phyloP scores from a whole-genome alignment of 352 stramenopile genomes.

The Phytophthora palmivora region DNA sequence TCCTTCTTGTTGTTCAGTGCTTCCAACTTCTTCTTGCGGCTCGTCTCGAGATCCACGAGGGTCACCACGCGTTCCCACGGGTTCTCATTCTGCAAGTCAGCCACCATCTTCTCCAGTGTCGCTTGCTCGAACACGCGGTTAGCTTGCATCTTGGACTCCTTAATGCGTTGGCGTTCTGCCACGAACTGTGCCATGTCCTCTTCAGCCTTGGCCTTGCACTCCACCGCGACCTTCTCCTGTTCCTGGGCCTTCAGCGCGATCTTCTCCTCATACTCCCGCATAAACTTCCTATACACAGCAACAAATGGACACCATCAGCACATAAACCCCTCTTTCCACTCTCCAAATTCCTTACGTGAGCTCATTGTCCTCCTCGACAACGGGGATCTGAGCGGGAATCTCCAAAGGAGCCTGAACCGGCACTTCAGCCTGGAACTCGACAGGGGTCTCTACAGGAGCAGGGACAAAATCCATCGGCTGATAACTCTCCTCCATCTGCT shows the following conservation, averaged over 20 bases:
- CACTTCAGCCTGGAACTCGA: slow-evolving; percentile 22
- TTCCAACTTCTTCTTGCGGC: slow-evolving; percentile 76
- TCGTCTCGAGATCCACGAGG: slow-evolving; percentile 91
- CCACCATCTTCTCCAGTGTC: slow-evolving; percentile 95
- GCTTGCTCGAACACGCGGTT: slow-evolving; percentile 95
- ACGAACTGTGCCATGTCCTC: slow-evolving; percentile 84
- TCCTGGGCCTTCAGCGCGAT: slow-evolving; percentile 71
- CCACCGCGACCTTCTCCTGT: slow-evolving; percentile 76
- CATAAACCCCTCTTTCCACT: background rate
- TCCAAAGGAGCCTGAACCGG: slow-evolving; percentile 27
- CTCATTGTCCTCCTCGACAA: slow-evolving; percentile 75
- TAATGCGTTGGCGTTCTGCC: slow-evolving; percentile 82
- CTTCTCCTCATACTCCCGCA: slow-evolving; percentile 73
- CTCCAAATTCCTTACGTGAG: slow-evolving; percentile 51
- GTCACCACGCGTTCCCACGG: slow-evolving; percentile 94
- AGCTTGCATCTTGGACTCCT: slow-evolving; percentile 91
- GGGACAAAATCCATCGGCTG: slow-evolving; percentile 33
- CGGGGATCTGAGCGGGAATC: slow-evolving; percentile 45
- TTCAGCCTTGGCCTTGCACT: slow-evolving; percentile 76
- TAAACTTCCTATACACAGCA: slow-evolving; percentile 61
- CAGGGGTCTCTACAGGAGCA: slow-evolving; percentile 13
- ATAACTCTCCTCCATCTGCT: slow-evolving; percentile 33
- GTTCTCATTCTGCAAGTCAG: slow-evolving; percentile 95
- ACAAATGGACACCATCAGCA: slow-evolving; percentile 9
- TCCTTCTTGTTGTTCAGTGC: slow-evolving; percentile 59